Conservation (phyloP, 2,329 filamentous ascomycete genomes). For the Ophiostoma sp. region DNA sequence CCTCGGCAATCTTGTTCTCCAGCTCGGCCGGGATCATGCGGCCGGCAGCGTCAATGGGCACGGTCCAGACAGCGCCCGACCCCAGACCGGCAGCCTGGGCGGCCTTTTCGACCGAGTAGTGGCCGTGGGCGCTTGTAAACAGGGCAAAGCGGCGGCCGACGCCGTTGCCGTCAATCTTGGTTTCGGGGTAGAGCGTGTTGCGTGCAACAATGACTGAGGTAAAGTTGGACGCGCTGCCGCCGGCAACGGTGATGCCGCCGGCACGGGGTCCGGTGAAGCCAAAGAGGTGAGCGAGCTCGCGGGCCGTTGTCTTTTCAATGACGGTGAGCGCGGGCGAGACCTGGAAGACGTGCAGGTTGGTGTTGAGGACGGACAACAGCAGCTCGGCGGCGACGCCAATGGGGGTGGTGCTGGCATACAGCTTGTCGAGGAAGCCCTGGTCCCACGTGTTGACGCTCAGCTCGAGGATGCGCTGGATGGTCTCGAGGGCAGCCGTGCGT, state of each 20-base stretch:
- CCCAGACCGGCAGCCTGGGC: constrained; percentile 88
- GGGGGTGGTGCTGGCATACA: constrained; percentile 86
- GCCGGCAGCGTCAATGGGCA: constrained; percentile 68
- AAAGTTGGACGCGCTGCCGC: constrained; percentile 78
- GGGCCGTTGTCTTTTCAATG: constrained; percentile 78
- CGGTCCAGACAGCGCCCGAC: constrained; percentile 62
- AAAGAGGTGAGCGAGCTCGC: constrained; percentile 68
- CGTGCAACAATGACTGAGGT: constrained; percentile 82
- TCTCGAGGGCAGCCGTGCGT: constrained; percentile 67
- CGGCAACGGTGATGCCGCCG: constrained; percentile 72
- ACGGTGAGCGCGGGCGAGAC: constrained; percentile 84
- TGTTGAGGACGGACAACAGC: constrained; percentile 79
- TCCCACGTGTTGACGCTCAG: constrained; percentile 99
- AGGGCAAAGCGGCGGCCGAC: constrained; percentile 60
- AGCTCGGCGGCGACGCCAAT: constrained; percentile 80
- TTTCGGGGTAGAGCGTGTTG: constrained; percentile 75
- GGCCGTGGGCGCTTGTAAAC: constrained; percentile 84
- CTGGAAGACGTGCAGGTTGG: constrained; percentile 90
- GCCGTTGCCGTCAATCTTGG: constrained; percentile 67
- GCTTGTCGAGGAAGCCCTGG: constrained; percentile 91
- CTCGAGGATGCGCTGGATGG: constrained; percentile 64
- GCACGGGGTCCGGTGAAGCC: constrained; percentile 66
- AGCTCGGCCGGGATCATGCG: constrained; percentile 66
- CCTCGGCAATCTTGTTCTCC: constrained; percentile 55
- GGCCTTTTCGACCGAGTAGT: constrained; percentile 93